Conservation (phyloP, 2,329 filamentous ascomycete species). For the Clarireedia hainanense region DNA sequence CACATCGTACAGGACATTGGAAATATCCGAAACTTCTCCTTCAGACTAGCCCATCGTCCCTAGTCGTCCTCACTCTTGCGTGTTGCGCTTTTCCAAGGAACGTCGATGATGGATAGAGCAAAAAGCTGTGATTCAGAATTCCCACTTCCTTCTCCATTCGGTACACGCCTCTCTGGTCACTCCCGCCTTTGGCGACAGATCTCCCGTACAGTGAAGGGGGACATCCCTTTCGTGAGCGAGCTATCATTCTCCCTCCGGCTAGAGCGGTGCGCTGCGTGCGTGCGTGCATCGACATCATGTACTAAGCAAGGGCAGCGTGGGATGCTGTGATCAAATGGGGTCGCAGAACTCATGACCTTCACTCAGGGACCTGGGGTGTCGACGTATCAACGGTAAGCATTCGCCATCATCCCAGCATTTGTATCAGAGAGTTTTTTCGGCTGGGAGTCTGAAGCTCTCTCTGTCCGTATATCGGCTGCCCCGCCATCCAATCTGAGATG, state of each 20-base stretch:
- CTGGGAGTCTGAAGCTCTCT: not conserved
- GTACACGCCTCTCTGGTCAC: not conserved
- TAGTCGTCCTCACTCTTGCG: no score
- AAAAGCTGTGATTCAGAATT: no score
- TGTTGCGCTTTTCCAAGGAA: no score
- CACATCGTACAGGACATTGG: not conserved
- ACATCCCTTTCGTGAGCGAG: no score
- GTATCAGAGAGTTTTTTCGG: not conserved
- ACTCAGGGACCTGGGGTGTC: not conserved
- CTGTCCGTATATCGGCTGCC: constrained; percentile 4
- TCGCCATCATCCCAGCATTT: constrained; percentile 5
- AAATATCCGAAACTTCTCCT: constrained; percentile 7
- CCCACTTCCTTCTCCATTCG: not conserved
- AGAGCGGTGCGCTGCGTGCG: not conserved
- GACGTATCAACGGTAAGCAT: constrained; percentile 1
- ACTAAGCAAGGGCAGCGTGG: constrained; percentile 3
- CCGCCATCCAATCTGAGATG: constrained; percentile 8
- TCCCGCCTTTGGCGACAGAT: constrained; percentile 11
- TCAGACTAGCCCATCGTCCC: not conserved
- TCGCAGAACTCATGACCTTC: constrained; percentile 8
- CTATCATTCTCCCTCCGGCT: not conserved
- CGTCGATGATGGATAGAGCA: no score
- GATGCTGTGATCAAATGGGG: constrained; percentile 4
- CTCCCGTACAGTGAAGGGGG: constrained; percentile 2
- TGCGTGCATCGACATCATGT: not conserved